Percentiles rank a stretch among this genome's conserved stretches.
These are phyloP conservation scores for Paxillus rubicundulus DNA, from an alignment of 768 basidiomycete genomes.

Conservation along the genomic window DNA sequence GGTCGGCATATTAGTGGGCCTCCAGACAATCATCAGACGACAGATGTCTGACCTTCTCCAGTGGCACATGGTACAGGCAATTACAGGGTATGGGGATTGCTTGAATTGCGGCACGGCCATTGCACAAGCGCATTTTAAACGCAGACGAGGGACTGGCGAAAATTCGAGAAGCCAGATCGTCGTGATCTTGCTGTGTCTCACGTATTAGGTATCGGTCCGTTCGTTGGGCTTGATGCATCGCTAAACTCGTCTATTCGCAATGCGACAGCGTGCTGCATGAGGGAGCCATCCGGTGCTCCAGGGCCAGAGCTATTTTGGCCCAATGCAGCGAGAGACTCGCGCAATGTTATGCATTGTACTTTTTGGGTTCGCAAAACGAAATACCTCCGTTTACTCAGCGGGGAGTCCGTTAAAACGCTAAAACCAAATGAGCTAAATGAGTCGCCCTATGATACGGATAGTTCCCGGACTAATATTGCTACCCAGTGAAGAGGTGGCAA, in stretches of 20 bases:
- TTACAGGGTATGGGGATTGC: conserved; percentile 18
- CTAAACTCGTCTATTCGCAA: conserved; percentile 17
- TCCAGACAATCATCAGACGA: conserved; percentile 11
- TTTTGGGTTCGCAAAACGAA: conserved; percentile 19
- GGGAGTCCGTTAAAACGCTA: conserved; percentile 30
- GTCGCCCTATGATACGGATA: conserved; percentile 23
- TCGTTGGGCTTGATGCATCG: conserved; percentile 18
- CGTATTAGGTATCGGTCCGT: conserved; percentile 24
- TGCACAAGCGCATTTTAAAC: conserved; percentile 24
- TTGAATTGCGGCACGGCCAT: conserved; percentile 1
- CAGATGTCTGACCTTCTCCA: conserved; percentile 58
- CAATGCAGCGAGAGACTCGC: conserved; percentile 8
- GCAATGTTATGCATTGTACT: conserved; percentile 18
- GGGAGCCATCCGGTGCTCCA: conserved; percentile 30
- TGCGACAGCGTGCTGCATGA: conserved; percentile 25
- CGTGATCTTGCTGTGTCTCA: conserved; percentile 22
- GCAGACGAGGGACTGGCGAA: conserved; percentile 13
- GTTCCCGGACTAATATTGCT: conserved; percentile 16
- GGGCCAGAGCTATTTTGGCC: conserved; percentile 30
- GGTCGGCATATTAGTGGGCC: conserved; percentile 8
- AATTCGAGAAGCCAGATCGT: conserved; percentile 23
- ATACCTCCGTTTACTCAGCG: conserved; percentile 16
- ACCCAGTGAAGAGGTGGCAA: conserved; percentile 16
- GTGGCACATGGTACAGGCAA: conserved; percentile 54
- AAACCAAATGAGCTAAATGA: conserved; percentile 37